These are phyloP conservation scores for Cytospora chrysosperma DNA, from an alignment of 2,329 filamentous ascomycete species.

Conservation along the genomic window DNA sequence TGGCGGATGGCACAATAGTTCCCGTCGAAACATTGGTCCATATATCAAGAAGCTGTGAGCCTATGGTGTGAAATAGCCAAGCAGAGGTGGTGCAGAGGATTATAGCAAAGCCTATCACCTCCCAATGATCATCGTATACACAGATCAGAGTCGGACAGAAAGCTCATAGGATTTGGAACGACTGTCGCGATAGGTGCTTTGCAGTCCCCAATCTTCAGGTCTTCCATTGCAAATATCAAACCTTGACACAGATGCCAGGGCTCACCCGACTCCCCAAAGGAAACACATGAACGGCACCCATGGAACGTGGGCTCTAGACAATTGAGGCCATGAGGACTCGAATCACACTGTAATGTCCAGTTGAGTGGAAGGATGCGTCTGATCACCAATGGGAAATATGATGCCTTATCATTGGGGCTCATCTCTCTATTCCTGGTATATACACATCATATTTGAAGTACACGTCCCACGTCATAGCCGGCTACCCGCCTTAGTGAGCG, in stretches of 20 bases:
- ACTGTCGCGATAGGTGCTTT: neutral
- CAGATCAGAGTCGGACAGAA: neutral
- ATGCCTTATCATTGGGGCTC: conserved; percentile 9
- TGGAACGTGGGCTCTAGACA: neutral
- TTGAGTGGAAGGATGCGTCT: neutral
- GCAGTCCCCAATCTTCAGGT: neutral
- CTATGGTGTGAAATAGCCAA: neutral
- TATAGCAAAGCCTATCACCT: too few relatives aligned
- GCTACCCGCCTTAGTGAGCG: conserved; percentile 69
- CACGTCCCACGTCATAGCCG: conserved; percentile 18
- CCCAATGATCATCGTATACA: neutral
- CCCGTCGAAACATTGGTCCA: too few relatives aligned
- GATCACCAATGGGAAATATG: conserved; percentile 13
- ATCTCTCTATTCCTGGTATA: conserved; percentile 22
- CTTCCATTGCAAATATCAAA: neutral
- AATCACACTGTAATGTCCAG: neutral
- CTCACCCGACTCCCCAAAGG: neutral
- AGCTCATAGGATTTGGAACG: neutral
- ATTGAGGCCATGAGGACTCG: neutral
- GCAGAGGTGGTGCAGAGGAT: too few relatives aligned
- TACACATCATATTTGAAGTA: conserved; percentile 15
- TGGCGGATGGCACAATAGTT: too few relatives aligned
- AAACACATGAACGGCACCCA: neutral
- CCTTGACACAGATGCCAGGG: neutral
- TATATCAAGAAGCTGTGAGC: too few relatives aligned